Base-by-base conservation (phyloP, 1,139 yeast genomes). In the Geotrichum fermentans region DNA sequence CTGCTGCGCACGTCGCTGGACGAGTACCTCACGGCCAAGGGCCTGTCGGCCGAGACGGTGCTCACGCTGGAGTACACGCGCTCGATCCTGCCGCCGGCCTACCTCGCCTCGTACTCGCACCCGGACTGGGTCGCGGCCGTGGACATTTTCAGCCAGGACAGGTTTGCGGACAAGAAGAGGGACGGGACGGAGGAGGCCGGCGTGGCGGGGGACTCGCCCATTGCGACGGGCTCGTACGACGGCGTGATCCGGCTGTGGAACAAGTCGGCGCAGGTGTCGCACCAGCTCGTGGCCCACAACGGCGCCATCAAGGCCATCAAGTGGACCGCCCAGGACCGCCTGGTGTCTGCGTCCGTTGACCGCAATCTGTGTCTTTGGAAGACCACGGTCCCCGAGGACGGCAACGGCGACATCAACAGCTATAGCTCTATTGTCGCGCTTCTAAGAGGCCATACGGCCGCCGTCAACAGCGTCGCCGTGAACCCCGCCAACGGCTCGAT, bases 51-150 rank as follows among this genome's bases (percentile, higher is more conserved):
- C 43, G 99, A 92, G 74, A 79, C 88, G 0, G 79, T 83, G 51
- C 68, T 92, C 53, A 81, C 81, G 32, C 71, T 92, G 50, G 98
- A 92, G 64, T 92, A 92, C 69, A 88, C 96, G 16, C 77, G 96
- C 58, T 90, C 96, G 0, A 86, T 90, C 40, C 75, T 90, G 52
- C 98, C 98, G 18, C 99, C 99, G 13, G 82, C 92, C 36, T 90
- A 80, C 63, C 73, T 89, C 56, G 89, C 95, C 10, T 83, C 96
- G 43, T 92, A 83, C 68, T 79, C 83, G 60, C 90, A 90, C 62
- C 96, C 90, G 56, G 99, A 92, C 68, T 92, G 99, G 99, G 80
- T 94, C 30, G 85, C 96, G 8, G 77, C 95, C 0, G 75, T 90
- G 40, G 80, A 80, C 61, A 68, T 81, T 30, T 54, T 52, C 26